Conservation (phyloP, 345 rosid genomes). For the Salix koriyanagi region DNA sequence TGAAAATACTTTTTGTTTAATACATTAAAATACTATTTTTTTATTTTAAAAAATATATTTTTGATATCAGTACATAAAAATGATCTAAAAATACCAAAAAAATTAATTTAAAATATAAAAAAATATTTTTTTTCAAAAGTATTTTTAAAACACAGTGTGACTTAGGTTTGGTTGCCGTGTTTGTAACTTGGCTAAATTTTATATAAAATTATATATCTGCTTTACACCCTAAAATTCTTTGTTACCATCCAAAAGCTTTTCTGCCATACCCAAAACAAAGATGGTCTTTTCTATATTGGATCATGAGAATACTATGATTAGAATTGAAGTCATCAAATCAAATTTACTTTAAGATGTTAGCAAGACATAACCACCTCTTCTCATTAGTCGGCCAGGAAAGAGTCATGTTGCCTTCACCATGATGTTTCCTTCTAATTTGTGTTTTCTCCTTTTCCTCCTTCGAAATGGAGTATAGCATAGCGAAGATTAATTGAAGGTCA, state of each 20-base stretch:
- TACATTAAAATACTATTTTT: too few relatives aligned
- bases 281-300: neutral
- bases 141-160: too few relatives aligned
- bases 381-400: neutral
- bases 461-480: conserved; percentile 16
- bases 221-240: neutral
- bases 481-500: conserved; percentile 30
- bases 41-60: too few relatives aligned
- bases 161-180: too few relatives aligned
- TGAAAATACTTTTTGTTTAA: too few relatives aligned
- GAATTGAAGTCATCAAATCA: neutral
- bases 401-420: neutral
- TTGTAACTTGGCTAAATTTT: too few relatives aligned
- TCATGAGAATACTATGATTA: neutral
- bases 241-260: neutral
- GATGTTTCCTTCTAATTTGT: neutral
- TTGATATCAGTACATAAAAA: too few relatives aligned
- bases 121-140: too few relatives aligned
- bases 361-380: neutral
- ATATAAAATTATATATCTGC: too few relatives aligned
- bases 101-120: too few relatives aligned
- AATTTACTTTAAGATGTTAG: neutral
- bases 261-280: neutral
- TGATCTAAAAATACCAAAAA: too few relatives aligned
- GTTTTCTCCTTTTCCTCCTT: conserved; percentile 18